phyloP scores from a whole-genome alignment of 2,329 filamentous ascomycete species.

The Botrytis deweyae region DNA sequence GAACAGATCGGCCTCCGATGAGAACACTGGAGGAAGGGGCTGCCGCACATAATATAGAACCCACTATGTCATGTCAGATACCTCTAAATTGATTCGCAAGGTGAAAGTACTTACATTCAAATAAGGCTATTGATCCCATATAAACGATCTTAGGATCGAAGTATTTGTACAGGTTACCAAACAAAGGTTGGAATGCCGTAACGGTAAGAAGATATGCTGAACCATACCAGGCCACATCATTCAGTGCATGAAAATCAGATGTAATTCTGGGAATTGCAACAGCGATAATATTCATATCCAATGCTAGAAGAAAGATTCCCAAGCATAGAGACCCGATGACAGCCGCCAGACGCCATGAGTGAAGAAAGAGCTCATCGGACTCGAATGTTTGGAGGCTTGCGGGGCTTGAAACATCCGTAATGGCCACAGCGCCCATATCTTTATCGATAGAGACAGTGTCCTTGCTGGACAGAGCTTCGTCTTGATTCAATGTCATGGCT shows the following conservation, averaged over 20 bases:
- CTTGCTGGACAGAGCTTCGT: conserved; percentile 2
- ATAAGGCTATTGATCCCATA: conserved; percentile 18
- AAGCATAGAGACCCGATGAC: conserved; percentile 12
- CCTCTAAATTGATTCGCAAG: too few species aligned
- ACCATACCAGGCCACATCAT: conserved; percentile 48
- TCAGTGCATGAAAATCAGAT: conserved; percentile 41
- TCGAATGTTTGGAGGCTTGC: background rate
- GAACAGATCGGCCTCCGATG: conserved; percentile 48
- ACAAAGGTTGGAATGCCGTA: conserved; percentile 31
- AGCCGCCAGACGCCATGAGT: conserved; percentile 8
- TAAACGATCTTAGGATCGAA: conserved; percentile 24
- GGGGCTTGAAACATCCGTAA: background rate
- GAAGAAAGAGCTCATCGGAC: background rate
- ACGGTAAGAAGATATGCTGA: conserved; percentile 42
- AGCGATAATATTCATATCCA: conserved; percentile 10
- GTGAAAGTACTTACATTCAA: conserved; percentile 5
- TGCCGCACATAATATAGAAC: conserved; percentile 48
- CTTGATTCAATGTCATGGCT: background rate
- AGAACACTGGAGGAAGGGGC: conserved; percentile 46
- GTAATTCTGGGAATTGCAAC: conserved; percentile 53
- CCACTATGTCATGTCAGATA: conserved; percentile 33
- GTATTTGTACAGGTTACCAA: conserved; percentile 29
- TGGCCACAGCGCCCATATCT: background rate
- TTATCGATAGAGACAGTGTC: background rate
- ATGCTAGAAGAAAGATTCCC: conserved; percentile 8